A percentile compares a stretch with the other conserved stretches of the same genome.
These are phyloP conservation scores for Laburnicola sp. DNA, from an alignment of 2,329 filamentous ascomycete genomes.

Conservation along the genomic window DNA sequence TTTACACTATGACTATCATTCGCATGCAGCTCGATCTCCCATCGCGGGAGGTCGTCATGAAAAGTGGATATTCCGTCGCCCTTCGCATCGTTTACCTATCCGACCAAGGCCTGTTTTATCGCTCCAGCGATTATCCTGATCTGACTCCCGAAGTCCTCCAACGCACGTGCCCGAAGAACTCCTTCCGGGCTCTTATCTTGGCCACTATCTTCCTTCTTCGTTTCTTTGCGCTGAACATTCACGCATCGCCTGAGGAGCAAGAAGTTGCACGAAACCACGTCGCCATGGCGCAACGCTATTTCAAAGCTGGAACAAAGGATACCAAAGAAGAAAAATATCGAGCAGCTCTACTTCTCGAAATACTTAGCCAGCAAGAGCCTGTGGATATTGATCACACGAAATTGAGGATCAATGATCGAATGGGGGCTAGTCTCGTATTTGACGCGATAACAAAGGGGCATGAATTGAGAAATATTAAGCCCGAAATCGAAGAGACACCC, in stretches of 20 bases:
- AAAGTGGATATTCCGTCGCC: slow-evolving; percentile 20
- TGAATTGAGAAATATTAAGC: slow-evolving; percentile 17
- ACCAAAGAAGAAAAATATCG: slow-evolving; percentile 19
- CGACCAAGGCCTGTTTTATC: slow-evolving; percentile 19
- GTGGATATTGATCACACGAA: slow-evolving; percentile 21
- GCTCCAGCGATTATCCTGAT: slow-evolving; percentile 15
- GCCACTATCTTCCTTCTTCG: slow-evolving; percentile 26
- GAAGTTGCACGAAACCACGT: slow-evolving; percentile 30
- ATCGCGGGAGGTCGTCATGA: slow-evolving; percentile 24
- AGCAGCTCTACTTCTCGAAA: slow-evolving; percentile 19
- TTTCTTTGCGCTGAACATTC: slow-evolving; percentile 27
- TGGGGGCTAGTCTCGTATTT: slow-evolving; percentile 23
- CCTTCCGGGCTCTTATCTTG: slow-evolving; percentile 22
- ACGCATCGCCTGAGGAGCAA: slow-evolving; percentile 23
- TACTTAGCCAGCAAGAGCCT: slow-evolving; percentile 20
- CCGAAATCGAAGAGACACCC: slow-evolving; percentile 15
- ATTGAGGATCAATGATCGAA: slow-evolving; percentile 23
- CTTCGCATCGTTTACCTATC: slow-evolving; percentile 24
- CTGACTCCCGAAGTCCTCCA: slow-evolving; percentile 7
- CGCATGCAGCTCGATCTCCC: slow-evolving; percentile 22
- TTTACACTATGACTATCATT: slow-evolving; percentile 27
- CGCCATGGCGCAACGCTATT: slow-evolving; percentile 23
- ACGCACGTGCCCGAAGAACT: slow-evolving; percentile 23
- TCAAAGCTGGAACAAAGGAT: slow-evolving; percentile 16
- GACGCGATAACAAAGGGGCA: slow-evolving; percentile 24